Evolutionary conservation across 331 rosid genomes (phyloP), one percentile per base, ranked within the genome.

Genomic region (Rhamnella rubrinervis): DNA sequence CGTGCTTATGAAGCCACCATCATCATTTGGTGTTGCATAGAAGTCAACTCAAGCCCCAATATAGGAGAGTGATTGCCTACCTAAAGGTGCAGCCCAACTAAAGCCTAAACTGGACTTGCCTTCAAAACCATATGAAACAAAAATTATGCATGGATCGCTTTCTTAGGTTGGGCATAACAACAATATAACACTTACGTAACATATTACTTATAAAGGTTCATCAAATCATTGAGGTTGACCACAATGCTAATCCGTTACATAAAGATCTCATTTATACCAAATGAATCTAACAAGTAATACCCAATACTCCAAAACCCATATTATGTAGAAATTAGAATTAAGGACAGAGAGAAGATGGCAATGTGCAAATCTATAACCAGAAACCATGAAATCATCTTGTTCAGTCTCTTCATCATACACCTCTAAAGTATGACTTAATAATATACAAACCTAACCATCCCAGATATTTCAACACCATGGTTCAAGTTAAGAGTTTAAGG

Each of bases 31-130:
- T 3, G 35, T 3, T 31, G 35, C 35, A 31, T 4, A 31, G 65
- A 61, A 53, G 63, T 39, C 37, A 55, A 68, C 49, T 26, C 64
- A 53, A 47, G 63, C 60, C 63, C 35, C 35, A 31, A 44, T 44
- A 44, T 10, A 40, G 12, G 14, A 12, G 35, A 31, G 35, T 31
- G 35, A 31, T 6, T 31, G 49, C 16, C 49, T 10, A 44, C 55
- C 73, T 12, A 74, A 73, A 58, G 73, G n/a, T 51, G 53, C 74
- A 59, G 41, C 67, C 52, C 41, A 66, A 59, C 59, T 68, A 71
- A 38, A 41, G 67, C 21, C n/a, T 19, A 47, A 59, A 38, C 56
- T 19, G 28, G 66, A 41, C 51, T 39, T 19, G 38, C 23, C 21
- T 17, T 31, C 14, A 10, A 44, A 11, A 59, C 11, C 63, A 35